Conservation (phyloP, 192 early-diverging fungal genomes). For the Entomortierella beljakovae region DNA sequence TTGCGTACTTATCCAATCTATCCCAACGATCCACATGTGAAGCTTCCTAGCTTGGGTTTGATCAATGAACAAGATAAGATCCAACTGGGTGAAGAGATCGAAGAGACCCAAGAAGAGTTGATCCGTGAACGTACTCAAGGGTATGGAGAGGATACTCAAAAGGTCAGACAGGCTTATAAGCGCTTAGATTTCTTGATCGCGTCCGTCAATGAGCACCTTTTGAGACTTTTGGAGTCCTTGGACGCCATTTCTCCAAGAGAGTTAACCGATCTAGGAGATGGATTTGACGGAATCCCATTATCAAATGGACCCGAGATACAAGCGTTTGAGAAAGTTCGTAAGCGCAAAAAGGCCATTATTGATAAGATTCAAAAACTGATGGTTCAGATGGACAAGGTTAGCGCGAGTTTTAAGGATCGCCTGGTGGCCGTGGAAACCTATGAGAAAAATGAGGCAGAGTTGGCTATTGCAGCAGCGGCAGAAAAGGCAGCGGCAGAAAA, state of each 20-base stretch:
- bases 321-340: slow-evolving; percentile 47
- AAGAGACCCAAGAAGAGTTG: slow-evolving; percentile 37
- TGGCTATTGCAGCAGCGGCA: slow-evolving; percentile 11
- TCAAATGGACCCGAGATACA: slow-evolving; percentile 26
- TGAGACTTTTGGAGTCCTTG: slow-evolving; percentile 29
- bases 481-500: slow-evolving; percentile 3
- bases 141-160: slow-evolving; percentile 20
- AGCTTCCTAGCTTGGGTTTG: slow-evolving; percentile 12
- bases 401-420: slow-evolving; percentile 27
- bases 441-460: slow-evolving; percentile 39
- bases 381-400: slow-evolving; percentile 40
- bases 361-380: slow-evolving; percentile 38
- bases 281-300: slow-evolving; percentile 20
- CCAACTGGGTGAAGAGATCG: slow-evolving; percentile 10
- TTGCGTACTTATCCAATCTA: slow-evolving; percentile 25
- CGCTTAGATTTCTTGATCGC: slow-evolving; percentile 38
- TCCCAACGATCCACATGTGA: slow-evolving; percentile 23
- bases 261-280: slow-evolving; percentile 45
- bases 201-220: slow-evolving; percentile 26
- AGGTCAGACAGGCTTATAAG: slow-evolving; percentile 44
- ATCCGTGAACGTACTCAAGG: slow-evolving; percentile 33
- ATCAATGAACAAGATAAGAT: slow-evolving; percentile 30
- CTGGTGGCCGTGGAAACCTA: slow-evolving; percentile 19
- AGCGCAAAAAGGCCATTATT: slow-evolving; percentile 28
- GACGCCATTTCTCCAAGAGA: slow-evolving; percentile 48